Evolutionary conservation across 257 asterid species (phyloP), one percentile per base, ranked within the genome.

Genomic region (Mentha longifolia): DNA sequence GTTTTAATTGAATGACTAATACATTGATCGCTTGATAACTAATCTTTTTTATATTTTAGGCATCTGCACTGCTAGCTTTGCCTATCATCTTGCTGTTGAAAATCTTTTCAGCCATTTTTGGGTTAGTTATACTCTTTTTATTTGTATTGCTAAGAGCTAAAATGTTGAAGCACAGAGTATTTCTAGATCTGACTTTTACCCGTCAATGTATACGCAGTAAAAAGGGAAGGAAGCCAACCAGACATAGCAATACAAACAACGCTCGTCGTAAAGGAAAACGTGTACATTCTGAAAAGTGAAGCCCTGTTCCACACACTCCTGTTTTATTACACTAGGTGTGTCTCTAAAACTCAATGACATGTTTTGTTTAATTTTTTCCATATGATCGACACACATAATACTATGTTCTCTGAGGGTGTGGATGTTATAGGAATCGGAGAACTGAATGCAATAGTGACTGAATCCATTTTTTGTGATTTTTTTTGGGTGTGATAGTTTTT

Each of bases 201-300:
- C 13, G 0, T 51, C 71, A 41, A 45, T 52, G 5, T 19, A 57
- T 65, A n/a, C 58, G 28, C 88, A 83, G 88, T 30, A 83, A 72
- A 66, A 80, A 78, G 78, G 41, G 76, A 5, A 75, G 12, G 49
- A 80, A 65, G 84, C 78, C 78, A 39, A 17, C 49, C 16, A 68
- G 85, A 42, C 71, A 43, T 43, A 68, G 78, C 56, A 76, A 75
- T 67, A 17, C 85, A 25, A 65, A 56, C 77, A 69, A 66, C 62
- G 22, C 84, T 39, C 85, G 85, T 30, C 85, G 85, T 79, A 83
- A 80, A 71, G 85, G 80, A 52, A 83, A 83, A 70, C 83, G 88
- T 70, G 82, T 66, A 17, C 88, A 80, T 61, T 33, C 88, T 6
- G 85, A 78, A 55, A 82, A 79, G 73, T 82, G 58, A 82, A 73